Conservation (phyloP, 306 rosid genomes). For the Dalbergia cochinchinensis region DNA sequence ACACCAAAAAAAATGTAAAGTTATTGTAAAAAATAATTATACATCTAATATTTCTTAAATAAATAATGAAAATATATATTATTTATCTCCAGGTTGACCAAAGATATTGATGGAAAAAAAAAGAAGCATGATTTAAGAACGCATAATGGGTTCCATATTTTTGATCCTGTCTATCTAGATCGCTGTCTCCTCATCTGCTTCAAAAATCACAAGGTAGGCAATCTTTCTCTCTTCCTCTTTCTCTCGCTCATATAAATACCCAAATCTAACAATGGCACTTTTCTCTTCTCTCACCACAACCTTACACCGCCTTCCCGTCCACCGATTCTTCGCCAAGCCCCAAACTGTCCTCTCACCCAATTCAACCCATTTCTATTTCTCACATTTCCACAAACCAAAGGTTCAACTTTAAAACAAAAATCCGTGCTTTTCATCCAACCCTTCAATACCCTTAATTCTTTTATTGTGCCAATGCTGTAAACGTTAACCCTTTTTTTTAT, state of each 20-base stretch:
- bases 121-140: too few species aligned
- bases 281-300: slow-evolving; percentile 49
- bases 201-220: slow-evolving; percentile 36
- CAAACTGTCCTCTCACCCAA: not conserved
- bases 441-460: not conserved
- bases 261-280: slow-evolving; percentile 53
- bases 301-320: slow-evolving; percentile 52
- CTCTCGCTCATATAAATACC: not conserved
- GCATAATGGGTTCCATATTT: too few species aligned
- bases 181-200: not conserved
- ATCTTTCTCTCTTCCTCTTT: not conserved
- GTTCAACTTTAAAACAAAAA: slow-evolving; percentile 36
- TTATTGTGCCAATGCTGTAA: not conserved
- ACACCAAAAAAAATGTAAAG: too few species aligned
- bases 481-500: not conserved
- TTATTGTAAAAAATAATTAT: too few species aligned
- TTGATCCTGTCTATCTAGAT: not conserved
- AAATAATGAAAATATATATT: too few species aligned
- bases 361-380: slow-evolving; percentile 50
- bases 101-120: too few species aligned
- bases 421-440: not conserved
- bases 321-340: slow-evolving; percentile 54
- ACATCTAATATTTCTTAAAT: too few species aligned
- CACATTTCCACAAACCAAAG: slow-evolving; percentile 56
- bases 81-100: too few species aligned